Evolutionary conservation across 352 stramenopile species (phyloP), one percentile per base, ranked within the genome.

Genomic region (Pythium chondricola): DNA sequence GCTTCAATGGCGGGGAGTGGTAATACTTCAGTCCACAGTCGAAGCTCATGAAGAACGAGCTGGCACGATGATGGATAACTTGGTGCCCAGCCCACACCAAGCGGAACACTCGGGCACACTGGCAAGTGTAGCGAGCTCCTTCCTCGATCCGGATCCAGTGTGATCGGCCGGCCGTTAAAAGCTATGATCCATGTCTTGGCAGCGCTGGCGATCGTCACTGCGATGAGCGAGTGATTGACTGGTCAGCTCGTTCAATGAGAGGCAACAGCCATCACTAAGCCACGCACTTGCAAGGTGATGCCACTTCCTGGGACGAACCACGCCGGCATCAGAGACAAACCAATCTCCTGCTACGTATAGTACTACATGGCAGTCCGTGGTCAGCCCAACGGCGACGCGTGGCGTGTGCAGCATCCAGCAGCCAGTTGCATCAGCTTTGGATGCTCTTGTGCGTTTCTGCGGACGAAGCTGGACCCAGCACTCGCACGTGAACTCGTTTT

Each of bases 391-490:
- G 45, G 31, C 63, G 63, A 76, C 4, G 20, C 24, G 4, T n/a
- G 60, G 44, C 10, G 67, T 61, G 39, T 62, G 42, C 16, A 73
- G 6, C 29, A 67, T 24, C 67, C 67, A 76, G 27, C 56, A 73
- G 11, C 57, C 48, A 33, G 7, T 26, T 7, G 16, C 18, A 31
- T 48, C n/a, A 10, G 43, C 32, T 7, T 39, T 25, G 9, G 33
- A 4, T 14, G 22, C 24, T 17, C 17, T 21, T 10, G 8, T 18
- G 26, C 21, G 39, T 48, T 48, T 35, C 7, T 6, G 18, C 20
- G 25, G 13, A 8, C 63, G 63, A 20, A 76, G 43, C 32, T 73
- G 63, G 5, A 76, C 16, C 67, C 67, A 76, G 38, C 46, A 63
- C 31, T 76, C 63, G 17, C 55, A 66, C 9, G 61, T 69, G 29